Base-by-base conservation (phyloP, 164 flowering plant species). In the Umbellularia californica region DNA sequence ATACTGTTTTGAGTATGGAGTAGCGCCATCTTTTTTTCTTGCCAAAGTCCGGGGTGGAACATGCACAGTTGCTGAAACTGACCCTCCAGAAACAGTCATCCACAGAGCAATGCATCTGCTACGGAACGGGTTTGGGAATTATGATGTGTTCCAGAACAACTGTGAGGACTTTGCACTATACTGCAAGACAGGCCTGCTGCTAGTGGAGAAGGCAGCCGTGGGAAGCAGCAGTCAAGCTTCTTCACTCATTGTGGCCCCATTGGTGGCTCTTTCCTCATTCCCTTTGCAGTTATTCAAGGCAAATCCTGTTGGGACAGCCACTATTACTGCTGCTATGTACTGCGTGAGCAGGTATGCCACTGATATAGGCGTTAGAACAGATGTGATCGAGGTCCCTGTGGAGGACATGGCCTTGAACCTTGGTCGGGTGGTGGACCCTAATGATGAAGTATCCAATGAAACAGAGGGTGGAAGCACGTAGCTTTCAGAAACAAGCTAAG, bases 181-280 rank as follows among this genome's bases (percentile, higher is more conserved):
- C 78, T 94, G 97, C 87, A 94, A 89, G 77, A 94, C 99, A 2
- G 99, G 99, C 20, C 90, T 96, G 62, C 80, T 96, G 66, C 81
- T 84, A 51, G 72, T 84, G 10, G 97, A 96, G 71, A 83, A 79
- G 70, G 79, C 75, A 0, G 97, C 94, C 2, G 85, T 91, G 73
- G 98, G 99, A 71, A 83, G 89, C 71, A 94, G 97, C 71, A 97
- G 99, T 17, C 99, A 96, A 74, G 98, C 97, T 75, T 89, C 97
- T 35, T 87, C 98, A 1, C 79, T 86, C 17, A 74, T 96, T 52
- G 97, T 98, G 27, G 99, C 92, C 27, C 98, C 99, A 24, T 74
- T 96, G 81, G 99, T 98, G 41, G 98, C 99, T 25, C 72, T 90
- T 73, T 83, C 92, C n/a, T 88, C 98, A 3, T 86, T 97, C 24